Conservation (phyloP, 2,329 filamentous ascomycete genomes). For the Biscogniauxia marginata region DNA sequence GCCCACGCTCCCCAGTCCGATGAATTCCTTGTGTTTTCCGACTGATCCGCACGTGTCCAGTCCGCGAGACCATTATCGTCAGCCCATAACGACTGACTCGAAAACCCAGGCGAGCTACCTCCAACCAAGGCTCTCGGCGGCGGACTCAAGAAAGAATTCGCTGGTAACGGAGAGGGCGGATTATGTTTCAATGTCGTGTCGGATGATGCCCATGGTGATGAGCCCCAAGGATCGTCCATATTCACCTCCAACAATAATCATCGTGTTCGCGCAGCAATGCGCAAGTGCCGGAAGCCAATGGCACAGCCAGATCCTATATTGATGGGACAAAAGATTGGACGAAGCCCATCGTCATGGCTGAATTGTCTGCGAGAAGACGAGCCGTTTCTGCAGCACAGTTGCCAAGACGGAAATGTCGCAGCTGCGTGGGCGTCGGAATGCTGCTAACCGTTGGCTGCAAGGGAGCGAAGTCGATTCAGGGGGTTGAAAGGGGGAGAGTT, state of each 20-base stretch:
- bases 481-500: slow-evolving; percentile 4
- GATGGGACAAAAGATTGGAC: slow-evolving; percentile 4
- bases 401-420: slow-evolving; percentile 13
- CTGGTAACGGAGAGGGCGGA: slow-evolving; percentile 29
- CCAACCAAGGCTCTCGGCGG: slow-evolving; percentile 43
- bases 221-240: slow-evolving; percentile 65
- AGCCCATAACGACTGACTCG: slow-evolving; percentile 41
- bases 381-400: slow-evolving; percentile 2
- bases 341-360: slow-evolving; percentile 8
- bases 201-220: slow-evolving; percentile 52
- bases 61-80: slow-evolving; percentile 39
- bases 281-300: slow-evolving; percentile 3
- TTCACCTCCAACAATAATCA: slow-evolving; percentile 34
- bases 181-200: slow-evolving; percentile 36
- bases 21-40: slow-evolving; percentile 20
- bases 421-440: slow-evolving; percentile 10
- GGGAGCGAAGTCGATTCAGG: slow-evolving; percentile 12
- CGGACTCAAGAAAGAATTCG: slow-evolving; percentile 38
- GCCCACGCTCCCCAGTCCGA: slow-evolving; percentile 34
- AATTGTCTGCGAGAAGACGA: slow-evolving; percentile 2
- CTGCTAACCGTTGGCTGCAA: slow-evolving; percentile 4
- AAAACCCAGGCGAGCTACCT: slow-evolving; percentile 31
- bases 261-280: slow-evolving; percentile 22
- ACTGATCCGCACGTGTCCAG: slow-evolving; percentile 36
- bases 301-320: slow-evolving; percentile 6